Evolutionary conservation across 2,329 filamentous ascomycete species (phyloP).

Genomic region (Trichoderma lentiforme): DNA sequence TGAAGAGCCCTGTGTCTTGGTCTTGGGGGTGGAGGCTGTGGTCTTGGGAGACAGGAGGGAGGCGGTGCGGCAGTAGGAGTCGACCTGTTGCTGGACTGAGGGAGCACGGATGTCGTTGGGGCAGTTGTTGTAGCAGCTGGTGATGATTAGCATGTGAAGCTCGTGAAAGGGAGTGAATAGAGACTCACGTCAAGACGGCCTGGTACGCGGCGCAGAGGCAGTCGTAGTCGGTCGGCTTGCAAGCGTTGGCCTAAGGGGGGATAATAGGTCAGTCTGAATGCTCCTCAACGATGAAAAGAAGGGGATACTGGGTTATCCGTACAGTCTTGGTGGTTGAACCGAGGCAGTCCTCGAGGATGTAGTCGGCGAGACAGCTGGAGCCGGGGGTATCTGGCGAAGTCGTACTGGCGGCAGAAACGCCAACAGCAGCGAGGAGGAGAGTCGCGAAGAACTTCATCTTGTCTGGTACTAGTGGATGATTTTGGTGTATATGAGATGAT

Average conservation of each 20-base stretch:
- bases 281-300: not conserved
- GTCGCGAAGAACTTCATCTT: constrained; percentile 47
- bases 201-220: constrained; percentile 47
- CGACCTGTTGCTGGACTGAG: constrained; percentile 37
- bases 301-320: not conserved
- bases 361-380: constrained; percentile 42
- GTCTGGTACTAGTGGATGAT: constrained; percentile 9
- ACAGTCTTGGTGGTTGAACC: constrained; percentile 39
- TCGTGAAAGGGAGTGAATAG: not conserved
- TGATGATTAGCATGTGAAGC: constrained; percentile 13
- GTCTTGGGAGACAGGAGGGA: constrained; percentile 39
- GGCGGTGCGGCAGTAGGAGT: constrained; percentile 45
- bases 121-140: constrained; percentile 56
- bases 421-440: constrained; percentile 33
- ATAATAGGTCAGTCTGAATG: not conserved
- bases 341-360: constrained; percentile 47
- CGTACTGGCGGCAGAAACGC: constrained; percentile 6
- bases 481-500: not conserved
- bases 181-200: constrained; percentile 45
- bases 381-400: constrained; percentile 30
- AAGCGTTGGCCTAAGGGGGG: constrained; percentile 33
- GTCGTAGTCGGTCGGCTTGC: constrained; percentile 41
- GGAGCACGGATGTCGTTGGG: constrained; percentile 43
- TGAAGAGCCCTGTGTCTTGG: constrained; percentile 24
- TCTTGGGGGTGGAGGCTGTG: constrained; percentile 27